These are phyloP conservation scores for Solanum bulbocastanum DNA, from an alignment of 257 asterid genomes.

Conservation along the genomic window DNA sequence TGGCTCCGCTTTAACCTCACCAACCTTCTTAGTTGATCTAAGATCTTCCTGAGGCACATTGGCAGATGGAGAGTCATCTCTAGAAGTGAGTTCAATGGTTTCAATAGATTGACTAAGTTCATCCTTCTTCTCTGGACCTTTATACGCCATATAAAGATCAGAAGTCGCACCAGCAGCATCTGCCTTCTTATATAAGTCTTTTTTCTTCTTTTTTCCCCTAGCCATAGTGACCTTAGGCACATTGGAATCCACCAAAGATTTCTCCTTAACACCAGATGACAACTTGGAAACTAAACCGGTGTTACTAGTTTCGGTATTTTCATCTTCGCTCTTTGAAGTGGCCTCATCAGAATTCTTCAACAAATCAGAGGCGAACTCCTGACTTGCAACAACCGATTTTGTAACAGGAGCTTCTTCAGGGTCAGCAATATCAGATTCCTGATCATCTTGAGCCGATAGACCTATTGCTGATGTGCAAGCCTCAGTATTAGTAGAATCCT, in stretches of 20 bases:
- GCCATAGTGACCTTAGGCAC: constrained; percentile 29
- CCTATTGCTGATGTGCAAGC: constrained; percentile 8
- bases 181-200: constrained; percentile 42
- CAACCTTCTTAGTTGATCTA: constrained; percentile 20
- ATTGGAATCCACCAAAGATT: constrained; percentile 33
- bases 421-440: constrained; percentile 1
- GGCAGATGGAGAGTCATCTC: constrained; percentile 14
- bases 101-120: constrained; percentile 31
- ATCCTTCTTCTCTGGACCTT: constrained; percentile 84
- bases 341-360: constrained; percentile 25
- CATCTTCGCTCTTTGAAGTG: constrained; percentile 25
- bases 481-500: constrained; percentile 3
- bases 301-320: constrained; percentile 13
- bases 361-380: constrained; percentile 18
- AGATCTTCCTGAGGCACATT: constrained; percentile 26
- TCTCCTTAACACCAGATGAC: constrained; percentile 34
- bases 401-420: constrained; percentile 19
- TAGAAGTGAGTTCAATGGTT: constrained; percentile 19
- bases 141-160: constrained; percentile 83
- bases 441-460: constrained; percentile 15
- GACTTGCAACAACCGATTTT: constrained; percentile 7
- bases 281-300: constrained; percentile 17
- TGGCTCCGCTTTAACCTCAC: constrained; percentile 50
- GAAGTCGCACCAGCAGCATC: constrained; percentile 80
- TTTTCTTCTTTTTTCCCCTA: constrained; percentile 35